These are phyloP conservation scores for Myriosclerotinia duriaeana DNA, from an alignment of 2,329 filamentous ascomycete species.

Conservation along the genomic window DNA sequence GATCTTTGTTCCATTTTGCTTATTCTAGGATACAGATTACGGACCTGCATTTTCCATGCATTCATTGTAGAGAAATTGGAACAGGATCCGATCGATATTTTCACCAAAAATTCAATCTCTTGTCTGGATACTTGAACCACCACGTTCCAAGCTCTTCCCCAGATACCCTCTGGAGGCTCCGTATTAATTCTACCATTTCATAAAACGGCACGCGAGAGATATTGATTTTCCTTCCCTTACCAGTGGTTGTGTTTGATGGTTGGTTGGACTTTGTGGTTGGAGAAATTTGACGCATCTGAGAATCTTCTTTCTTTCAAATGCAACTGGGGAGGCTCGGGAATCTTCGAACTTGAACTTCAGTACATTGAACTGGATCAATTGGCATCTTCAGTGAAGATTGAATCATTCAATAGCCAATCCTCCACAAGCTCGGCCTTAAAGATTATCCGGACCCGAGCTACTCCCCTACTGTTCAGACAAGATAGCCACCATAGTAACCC, in stretches of 20 bases:
- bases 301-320: background rate
- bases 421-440: background rate
- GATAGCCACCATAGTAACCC: background rate
- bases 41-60: constrained; percentile 4
- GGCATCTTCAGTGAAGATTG: background rate
- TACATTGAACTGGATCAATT: background rate
- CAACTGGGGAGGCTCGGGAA: background rate
- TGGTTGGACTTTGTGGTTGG: background rate
- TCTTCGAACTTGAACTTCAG: background rate
- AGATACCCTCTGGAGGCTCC: no score
- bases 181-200: background rate
- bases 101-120: background rate
- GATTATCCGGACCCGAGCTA: constrained; percentile 8
- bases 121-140: constrained; percentile 7
- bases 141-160: background rate
- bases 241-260: background rate
- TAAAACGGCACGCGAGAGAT: background rate
- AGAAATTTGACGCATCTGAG: background rate
- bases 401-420: background rate
- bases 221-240: background rate
- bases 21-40: background rate
- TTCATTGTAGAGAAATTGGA: background rate
- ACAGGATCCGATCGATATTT: background rate
- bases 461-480: constrained; percentile 3
- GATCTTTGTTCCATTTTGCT: constrained; percentile 12